Evolutionary conservation across 768 basidiomycete genomes (phyloP).

Genomic region (Lactarius akahatsu): DNA sequence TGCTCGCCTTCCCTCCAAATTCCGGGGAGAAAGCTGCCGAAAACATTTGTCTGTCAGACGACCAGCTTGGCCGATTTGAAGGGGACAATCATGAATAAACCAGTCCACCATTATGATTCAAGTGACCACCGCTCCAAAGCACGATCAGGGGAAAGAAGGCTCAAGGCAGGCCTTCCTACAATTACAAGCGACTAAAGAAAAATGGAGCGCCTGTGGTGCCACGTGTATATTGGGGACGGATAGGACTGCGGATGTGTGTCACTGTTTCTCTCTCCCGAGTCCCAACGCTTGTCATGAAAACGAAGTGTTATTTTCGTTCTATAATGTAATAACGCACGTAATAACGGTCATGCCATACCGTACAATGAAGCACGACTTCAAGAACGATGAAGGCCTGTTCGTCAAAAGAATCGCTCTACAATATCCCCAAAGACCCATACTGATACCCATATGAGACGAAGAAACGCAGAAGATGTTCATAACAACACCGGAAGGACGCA

Average conservation of each 20-base stretch:
- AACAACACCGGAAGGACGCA: background rate
- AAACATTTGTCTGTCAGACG: too few species aligned
- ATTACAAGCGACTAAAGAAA: too few species aligned
- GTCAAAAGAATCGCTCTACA: background rate
- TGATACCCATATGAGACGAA: background rate
- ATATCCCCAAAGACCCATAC: background rate
- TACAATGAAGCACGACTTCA: background rate
- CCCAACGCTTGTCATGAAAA: background rate
- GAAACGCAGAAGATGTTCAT: background rate
- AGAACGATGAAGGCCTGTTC: background rate
- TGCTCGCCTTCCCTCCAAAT: too few species aligned
- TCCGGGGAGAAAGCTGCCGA: too few species aligned
- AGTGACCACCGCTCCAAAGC: too few species aligned
- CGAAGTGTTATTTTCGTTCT: background rate
- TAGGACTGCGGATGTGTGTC: background rate
- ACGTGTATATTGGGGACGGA: too few species aligned
- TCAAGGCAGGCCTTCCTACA: too few species aligned
- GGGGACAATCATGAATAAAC: too few species aligned
- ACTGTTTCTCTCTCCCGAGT: background rate
- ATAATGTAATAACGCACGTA: background rate
- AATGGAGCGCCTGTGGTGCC: too few species aligned
- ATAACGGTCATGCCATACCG: background rate
- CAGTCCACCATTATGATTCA: too few species aligned
- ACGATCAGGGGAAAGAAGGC: too few species aligned
- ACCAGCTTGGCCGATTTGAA: too few species aligned